A percentile compares a stretch with the other conserved stretches of the same genome.
These are phyloP conservation scores for Rhizoclosmatium globosum DNA, from an alignment of 192 early-diverging fungal species.

Conservation along the genomic window DNA sequence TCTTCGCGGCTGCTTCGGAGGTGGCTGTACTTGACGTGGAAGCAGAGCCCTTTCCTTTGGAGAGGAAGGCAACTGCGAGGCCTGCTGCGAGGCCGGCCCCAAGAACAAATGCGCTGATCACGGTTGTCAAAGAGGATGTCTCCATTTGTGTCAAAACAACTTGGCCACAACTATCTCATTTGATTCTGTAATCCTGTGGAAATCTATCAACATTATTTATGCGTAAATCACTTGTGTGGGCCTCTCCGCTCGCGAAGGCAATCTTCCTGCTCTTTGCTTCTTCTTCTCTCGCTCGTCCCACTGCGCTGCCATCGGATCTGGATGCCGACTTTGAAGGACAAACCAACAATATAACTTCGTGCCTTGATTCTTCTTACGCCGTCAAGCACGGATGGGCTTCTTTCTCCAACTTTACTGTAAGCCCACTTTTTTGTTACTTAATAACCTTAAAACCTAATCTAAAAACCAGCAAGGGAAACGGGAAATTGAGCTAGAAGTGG, in stretches of 20 bases:
- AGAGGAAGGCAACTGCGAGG: not conserved
- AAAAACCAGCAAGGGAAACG: not conserved
- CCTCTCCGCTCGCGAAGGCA: no score
- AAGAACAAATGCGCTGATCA: conserved; percentile 16
- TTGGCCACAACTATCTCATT: no score
- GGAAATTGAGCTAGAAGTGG: not conserved
- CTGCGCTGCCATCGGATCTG: not conserved
- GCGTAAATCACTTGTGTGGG: no score
- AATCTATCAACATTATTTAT: no score
- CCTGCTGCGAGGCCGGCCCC: conserved; percentile 15
- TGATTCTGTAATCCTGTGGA: no score
- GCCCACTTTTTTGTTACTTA: not conserved
- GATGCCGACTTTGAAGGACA: not conserved
- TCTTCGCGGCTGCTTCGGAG: not conserved
- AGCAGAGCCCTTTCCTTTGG: not conserved
- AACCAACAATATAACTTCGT: not conserved
- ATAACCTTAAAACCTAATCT: not conserved
- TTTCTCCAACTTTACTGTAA: not conserved
- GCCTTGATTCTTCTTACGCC: not conserved
- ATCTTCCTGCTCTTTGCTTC: no score
- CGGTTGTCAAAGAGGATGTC: not conserved
- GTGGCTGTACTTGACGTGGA: conserved; percentile 14
- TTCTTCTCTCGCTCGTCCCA: no score
- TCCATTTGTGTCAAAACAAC: not conserved
- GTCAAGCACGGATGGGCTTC: not conserved